These are phyloP conservation scores for Zizania palustris DNA, from an alignment of 202 grass and related monocot species.

Conservation along the genomic window DNA sequence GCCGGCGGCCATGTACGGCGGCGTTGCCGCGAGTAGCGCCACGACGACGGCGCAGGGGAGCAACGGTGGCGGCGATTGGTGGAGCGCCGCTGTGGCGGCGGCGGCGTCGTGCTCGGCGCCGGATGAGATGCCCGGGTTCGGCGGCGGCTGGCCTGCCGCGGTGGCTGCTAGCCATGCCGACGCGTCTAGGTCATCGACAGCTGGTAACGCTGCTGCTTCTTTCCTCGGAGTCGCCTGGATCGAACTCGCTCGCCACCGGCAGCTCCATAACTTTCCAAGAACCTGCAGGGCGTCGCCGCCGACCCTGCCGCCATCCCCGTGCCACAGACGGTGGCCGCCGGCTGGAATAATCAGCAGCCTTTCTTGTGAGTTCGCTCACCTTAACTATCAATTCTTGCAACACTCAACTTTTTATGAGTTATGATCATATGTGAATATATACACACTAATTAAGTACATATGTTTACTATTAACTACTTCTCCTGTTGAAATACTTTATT, in stretches of 20 bases:
- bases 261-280: slow-evolving; percentile 52
- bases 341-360: slow-evolving; percentile 61
- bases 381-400: neutral
- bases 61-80: slow-evolving; percentile 28
- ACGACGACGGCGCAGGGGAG: neutral
- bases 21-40: neutral
- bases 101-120: slow-evolving; percentile 33
- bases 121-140: slow-evolving; percentile 23
- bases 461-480: neutral
- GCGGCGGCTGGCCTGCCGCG: slow-evolving; percentile 18
- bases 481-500: too few species aligned
- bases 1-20: neutral
- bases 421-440: slow-evolving; percentile 26
- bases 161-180: neutral
- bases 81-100: slow-evolving; percentile 11
- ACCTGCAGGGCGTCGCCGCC: neutral
- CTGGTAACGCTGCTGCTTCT: slow-evolving; percentile 8
- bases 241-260: slow-evolving; percentile 43
- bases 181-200: slow-evolving; percentile 21
- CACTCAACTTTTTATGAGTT: slow-evolving; percentile 6
- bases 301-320: slow-evolving; percentile 15
- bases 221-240: slow-evolving; percentile 40
- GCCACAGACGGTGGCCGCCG: neutral
- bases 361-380: slow-evolving; percentile 42
- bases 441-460: slow-evolving; percentile 10